Percentiles rank a stretch among this genome's conserved stretches.
Evolutionary conservation across 768 basidiomycete species (phyloP).

Genomic region (Mycena filopes): DNA sequence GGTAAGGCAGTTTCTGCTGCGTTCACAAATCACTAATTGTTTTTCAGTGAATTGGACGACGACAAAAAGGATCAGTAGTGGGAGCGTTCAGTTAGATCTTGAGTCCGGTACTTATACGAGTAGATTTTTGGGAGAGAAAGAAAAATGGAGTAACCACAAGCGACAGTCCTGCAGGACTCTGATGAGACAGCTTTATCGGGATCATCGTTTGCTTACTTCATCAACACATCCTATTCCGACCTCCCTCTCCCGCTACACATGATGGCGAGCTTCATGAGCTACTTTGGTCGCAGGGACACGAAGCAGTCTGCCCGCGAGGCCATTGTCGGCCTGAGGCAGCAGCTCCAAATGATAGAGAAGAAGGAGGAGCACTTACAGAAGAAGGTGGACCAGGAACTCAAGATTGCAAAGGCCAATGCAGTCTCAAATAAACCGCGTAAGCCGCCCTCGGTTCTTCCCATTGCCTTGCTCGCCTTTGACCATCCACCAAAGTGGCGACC

Average conservation of each 20-base stretch:
- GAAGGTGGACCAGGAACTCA: constrained; percentile 94
- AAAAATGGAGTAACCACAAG: neutral
- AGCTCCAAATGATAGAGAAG: constrained; percentile 98
- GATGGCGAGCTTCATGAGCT: constrained; percentile 87
- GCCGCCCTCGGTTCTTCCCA: constrained; percentile 43
- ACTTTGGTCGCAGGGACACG: constrained; percentile 87
- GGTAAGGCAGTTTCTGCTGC: constrained; percentile 45
- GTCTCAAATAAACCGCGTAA: constrained; percentile 92
- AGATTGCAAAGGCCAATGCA: constrained; percentile 93
- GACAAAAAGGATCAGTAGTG: constrained; percentile 41
- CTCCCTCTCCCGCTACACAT: constrained; percentile 46
- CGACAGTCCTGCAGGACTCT: too few species aligned
- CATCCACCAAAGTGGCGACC: constrained; percentile 66
- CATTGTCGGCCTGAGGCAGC: constrained; percentile 92
- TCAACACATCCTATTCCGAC: constrained; percentile 23
- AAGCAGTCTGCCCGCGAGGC: constrained; percentile 91
- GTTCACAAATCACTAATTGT: neutral
- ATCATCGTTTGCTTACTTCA: constrained; percentile 18
- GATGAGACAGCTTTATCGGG: constrained; percentile 26
- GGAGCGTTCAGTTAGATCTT: constrained; percentile 6
- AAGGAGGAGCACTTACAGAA: constrained; percentile 97
- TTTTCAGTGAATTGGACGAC: constrained; percentile 37
- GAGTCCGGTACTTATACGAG: neutral
- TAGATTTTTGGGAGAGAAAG: constrained; percentile 7
- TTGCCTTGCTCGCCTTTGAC: constrained; percentile 10